phyloP scores from a whole-genome alignment of 805 yeast species.

The Lipomyces yamadae region DNA sequence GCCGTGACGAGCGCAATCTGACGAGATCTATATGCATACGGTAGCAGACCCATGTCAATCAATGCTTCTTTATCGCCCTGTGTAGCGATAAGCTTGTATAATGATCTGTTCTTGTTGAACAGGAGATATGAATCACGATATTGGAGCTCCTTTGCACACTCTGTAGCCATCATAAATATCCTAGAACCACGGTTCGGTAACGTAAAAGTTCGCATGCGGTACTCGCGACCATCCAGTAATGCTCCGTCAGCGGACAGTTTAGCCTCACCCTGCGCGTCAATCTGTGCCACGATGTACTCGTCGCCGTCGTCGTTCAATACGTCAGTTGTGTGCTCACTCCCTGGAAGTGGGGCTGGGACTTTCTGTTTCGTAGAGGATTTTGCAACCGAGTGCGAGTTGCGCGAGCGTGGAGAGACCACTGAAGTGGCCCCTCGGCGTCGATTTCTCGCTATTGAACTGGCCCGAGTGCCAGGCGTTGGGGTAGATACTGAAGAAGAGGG shows the following conservation, averaged over 20 bases:
- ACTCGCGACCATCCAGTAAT: constrained; percentile 50
- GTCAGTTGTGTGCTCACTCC: constrained; percentile 31
- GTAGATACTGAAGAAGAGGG: constrained; percentile 10
- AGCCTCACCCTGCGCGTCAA: constrained; percentile 54
- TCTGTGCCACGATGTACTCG: constrained; percentile 44
- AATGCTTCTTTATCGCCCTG: constrained; percentile 50
- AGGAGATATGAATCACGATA: constrained; percentile 60
- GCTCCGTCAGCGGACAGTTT: constrained; percentile 52
- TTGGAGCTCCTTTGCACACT: constrained; percentile 51
- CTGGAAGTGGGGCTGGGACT: constrained; percentile 22
- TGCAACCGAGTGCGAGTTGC: constrained; percentile 3
- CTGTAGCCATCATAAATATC: constrained; percentile 50
- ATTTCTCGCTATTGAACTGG: constrained; percentile 8
- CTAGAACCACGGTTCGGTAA: constrained; percentile 49
- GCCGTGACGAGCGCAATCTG: constrained; percentile 51
- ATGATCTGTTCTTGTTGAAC: constrained; percentile 50
- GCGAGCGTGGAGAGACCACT: constrained; percentile 7
- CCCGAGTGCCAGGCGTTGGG: constrained; percentile 13
- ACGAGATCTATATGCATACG: constrained; percentile 44
- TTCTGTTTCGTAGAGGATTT: constrained; percentile 7
- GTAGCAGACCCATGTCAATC: constrained; percentile 43
- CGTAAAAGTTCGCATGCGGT: constrained; percentile 49
- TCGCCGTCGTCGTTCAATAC: constrained; percentile 41
- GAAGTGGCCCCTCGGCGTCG: constrained; percentile 6
- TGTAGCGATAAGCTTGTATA: constrained; percentile 48